Evolutionary conservation across 768 basidiomycete species (phyloP), one percentile per base, ranked within the genome.

Genomic region (Tylopilus felleus): DNA sequence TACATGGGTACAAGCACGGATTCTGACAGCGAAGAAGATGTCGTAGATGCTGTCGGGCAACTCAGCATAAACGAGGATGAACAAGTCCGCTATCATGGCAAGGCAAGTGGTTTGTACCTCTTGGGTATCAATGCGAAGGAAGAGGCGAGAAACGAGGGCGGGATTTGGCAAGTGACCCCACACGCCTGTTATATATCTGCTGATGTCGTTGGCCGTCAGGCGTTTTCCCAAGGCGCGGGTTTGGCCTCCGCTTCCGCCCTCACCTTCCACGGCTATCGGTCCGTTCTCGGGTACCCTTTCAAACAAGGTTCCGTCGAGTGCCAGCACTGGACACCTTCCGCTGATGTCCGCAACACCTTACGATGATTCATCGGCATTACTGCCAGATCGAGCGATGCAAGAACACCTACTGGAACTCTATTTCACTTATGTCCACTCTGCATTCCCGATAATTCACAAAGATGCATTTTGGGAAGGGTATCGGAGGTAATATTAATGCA

Each of bases 221-320:
- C 83, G 85, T 27, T 94, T 95, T 71, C 91, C 93, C 0, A 85
- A 84, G 60, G 87, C 91, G 3, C 80, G 92, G n/a, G 88, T 93
- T 23, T 95, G 93, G 93, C 93, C 93, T 0, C 84, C 84, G 4
- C 67, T 80, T 51, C 69, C 71, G 4, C 40, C 64, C 25, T 50
- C 61, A 16, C 42, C 61, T 4, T 53, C 63, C 28, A 12, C 49
- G n/a, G 47, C 48, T 13, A 35, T 55, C 6, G 36, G 50, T 16
- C 27, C 53, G 17, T 58, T 39, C 33, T 38, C 56, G 10, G 45
- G 38, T 23, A 44, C 33, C 14, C 19, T 35, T 49, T 19, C 51
- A 12, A 53, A 19, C 19, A 59, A 62, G 46, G 41, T 53, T 27
- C 29, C 52, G n/a, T 31, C 54, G 22, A 53, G 38, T 50, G 43